Evolutionary conservation across 2,329 filamentous ascomycete species (phyloP).

Genomic region (Penicillium sp.): DNA sequence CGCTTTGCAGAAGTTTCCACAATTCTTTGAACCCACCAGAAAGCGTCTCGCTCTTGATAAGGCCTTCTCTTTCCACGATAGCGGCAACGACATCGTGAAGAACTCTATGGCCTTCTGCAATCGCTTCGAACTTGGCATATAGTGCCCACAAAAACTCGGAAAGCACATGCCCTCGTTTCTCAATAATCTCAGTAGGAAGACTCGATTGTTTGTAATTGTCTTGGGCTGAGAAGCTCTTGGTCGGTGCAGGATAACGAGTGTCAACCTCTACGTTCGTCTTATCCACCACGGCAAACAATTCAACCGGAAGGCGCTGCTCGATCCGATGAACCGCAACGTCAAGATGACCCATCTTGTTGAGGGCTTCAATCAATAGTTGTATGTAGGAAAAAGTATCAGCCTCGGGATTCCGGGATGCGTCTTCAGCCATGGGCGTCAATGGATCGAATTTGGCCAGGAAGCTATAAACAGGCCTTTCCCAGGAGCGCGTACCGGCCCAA

Average conservation of each 20-base stretch:
- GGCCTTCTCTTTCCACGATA: slow-evolving; percentile 77
- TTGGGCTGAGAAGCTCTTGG: slow-evolving; percentile 52
- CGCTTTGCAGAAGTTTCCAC: slow-evolving; percentile 97
- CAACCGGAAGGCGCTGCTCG: slow-evolving; percentile 88
- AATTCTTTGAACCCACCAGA: slow-evolving; percentile 91
- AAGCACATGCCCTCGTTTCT: slow-evolving; percentile 78
- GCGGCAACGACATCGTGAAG: slow-evolving; percentile 89
- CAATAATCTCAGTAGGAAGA: slow-evolving; percentile 68
- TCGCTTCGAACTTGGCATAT: slow-evolving; percentile 95
- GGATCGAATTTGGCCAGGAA: slow-evolving; percentile 60
- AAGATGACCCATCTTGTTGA: slow-evolving; percentile 84
- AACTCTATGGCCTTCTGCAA: slow-evolving; percentile 90
- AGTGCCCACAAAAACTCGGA: slow-evolving; percentile 89
- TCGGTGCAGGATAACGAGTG: slow-evolving; percentile 81
- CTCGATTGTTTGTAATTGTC: slow-evolving; percentile 47
- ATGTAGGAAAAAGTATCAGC: slow-evolving; percentile 95
- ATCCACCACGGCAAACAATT: slow-evolving; percentile 89
- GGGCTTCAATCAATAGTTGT: slow-evolving; percentile 77
- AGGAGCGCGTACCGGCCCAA: slow-evolving; percentile 39
- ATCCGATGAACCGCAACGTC: slow-evolving; percentile 85
- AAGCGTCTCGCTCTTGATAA: slow-evolving; percentile 61
- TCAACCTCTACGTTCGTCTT: slow-evolving; percentile 94
- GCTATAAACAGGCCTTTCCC: slow-evolving; percentile 56
- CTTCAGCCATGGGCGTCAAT: slow-evolving; percentile 66
- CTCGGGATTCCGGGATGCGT: slow-evolving; percentile 89